Percentiles rank a stretch among this genome's conserved stretches.
Evolutionary conservation across 257 asterid species (phyloP).

Genomic region (Rauvolfia tetraphylla): DNA sequence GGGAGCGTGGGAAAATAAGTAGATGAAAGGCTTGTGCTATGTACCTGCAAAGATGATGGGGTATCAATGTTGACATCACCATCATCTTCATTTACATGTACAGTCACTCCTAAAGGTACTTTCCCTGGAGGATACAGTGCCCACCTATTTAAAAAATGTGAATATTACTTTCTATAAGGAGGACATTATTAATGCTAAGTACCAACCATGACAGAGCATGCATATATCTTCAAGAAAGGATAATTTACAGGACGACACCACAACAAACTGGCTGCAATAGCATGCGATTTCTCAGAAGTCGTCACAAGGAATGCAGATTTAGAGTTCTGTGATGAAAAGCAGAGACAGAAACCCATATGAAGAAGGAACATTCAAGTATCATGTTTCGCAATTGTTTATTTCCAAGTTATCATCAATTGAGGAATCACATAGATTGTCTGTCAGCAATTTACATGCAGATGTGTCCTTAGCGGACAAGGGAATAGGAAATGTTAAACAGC

Average conservation of each 20-base stretch:
- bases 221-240: neutral
- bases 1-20: neutral
- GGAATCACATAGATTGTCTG: neutral
- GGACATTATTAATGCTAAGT: neutral
- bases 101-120: constrained; percentile 95
- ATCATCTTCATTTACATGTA: constrained; percentile 93
- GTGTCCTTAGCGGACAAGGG: neutral
- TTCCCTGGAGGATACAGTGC: constrained; percentile 99
- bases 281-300: neutral
- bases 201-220: constrained; percentile 12
- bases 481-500: neutral
- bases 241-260: neutral
- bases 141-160: constrained; percentile 60
- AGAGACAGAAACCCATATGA: neutral
- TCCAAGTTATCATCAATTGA: neutral
- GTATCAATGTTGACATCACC: constrained; percentile 92
- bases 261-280: neutral
- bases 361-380: neutral
- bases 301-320: neutral
- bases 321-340: neutral
- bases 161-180: constrained; percentile 17
- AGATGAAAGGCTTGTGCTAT: constrained; percentile 3
- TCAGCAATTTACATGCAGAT: neutral
- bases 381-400: neutral
- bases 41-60: constrained; percentile 94